A percentile compares a stretch with the other conserved stretches of the same genome.
Evolutionary conservation across 2,329 filamentous ascomycete species (phyloP).

Genomic region (Pezicula carpinea): DNA sequence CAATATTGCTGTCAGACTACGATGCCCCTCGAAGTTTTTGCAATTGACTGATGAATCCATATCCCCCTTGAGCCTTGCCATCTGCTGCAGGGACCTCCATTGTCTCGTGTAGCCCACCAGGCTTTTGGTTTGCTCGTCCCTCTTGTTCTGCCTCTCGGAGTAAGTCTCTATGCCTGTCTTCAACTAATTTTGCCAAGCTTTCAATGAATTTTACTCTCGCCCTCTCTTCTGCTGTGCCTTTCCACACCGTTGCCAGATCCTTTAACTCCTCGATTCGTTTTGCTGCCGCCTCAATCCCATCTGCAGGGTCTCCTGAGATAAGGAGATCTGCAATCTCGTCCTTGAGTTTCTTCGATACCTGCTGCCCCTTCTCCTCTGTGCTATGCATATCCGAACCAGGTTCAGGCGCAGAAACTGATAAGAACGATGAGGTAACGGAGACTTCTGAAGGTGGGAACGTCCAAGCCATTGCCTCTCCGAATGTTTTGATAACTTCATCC

Average conservation of each 20-base stretch:
- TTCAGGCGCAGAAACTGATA: conserved; percentile 85
- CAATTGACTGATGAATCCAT: conserved; percentile 30
- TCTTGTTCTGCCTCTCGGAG: conserved; percentile 26
- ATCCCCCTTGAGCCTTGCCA: conserved; percentile 23
- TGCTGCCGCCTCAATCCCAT: conserved; percentile 69
- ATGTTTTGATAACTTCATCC: conserved; percentile 83
- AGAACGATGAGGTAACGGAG: conserved; percentile 77
- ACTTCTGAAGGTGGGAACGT: conserved; percentile 84
- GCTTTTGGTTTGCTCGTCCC: conserved; percentile 18
- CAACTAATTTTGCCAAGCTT: conserved; percentile 71
- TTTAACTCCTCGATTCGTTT: conserved; percentile 73
- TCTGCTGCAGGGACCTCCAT: conserved; percentile 14
- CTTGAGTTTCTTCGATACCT: conserved; percentile 66
- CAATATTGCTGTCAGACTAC: conserved; percentile 8
- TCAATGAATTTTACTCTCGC: conserved; percentile 80
- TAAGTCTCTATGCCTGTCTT: conserved; percentile 54
- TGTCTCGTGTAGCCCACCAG: conserved; percentile 20
- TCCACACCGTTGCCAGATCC: conserved; percentile 77
- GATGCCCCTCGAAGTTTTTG: conserved; percentile 29
- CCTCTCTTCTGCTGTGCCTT: conserved; percentile 92
- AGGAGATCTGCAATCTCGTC: conserved; percentile 69
- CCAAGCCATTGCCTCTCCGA: conserved; percentile 95
- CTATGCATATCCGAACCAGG: conserved; percentile 60
- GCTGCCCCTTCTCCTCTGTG: conserved; percentile 82
- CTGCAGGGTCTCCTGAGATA: conserved; percentile 52